phyloP scores from a whole-genome alignment of 306 rosid genomes.

The Senna siamea region DNA sequence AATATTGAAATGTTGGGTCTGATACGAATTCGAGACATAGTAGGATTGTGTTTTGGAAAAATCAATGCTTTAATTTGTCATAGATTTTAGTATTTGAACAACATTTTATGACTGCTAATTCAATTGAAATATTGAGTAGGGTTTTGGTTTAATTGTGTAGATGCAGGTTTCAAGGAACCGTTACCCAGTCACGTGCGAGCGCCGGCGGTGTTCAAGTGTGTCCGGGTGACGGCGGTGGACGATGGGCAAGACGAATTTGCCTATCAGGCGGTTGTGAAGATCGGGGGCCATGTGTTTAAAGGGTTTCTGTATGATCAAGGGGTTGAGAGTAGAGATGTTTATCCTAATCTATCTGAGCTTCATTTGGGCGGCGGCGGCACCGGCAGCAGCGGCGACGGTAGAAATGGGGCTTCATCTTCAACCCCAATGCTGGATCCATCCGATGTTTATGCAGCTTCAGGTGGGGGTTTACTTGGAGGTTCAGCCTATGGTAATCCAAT shows the following conservation, averaged over 20 bases:
- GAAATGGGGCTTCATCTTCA: constrained; percentile 65
- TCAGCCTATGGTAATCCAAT: constrained; percentile 84
- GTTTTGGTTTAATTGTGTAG: constrained; percentile 44
- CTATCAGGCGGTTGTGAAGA: constrained; percentile 82
- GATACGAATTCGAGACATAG: no score
- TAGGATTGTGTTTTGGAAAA: no score
- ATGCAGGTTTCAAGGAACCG: constrained; percentile 63
- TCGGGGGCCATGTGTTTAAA: constrained; percentile 86
- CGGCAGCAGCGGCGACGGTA: constrained; percentile 34
- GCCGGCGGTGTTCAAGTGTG: constrained; percentile 94
- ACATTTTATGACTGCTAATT: neutral
- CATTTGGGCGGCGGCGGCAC: constrained; percentile 70
- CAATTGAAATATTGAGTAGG: constrained; percentile 33
- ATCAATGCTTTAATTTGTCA: no score
- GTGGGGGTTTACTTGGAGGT: constrained; percentile 69
- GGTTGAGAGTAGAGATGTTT: constrained; percentile 57
- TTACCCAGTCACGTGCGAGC: constrained; percentile 86
- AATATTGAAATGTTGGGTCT: no score
- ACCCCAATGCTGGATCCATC: constrained; percentile 76
- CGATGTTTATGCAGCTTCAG: constrained; percentile 66
- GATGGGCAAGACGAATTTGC: constrained; percentile 86
- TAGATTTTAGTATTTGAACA: neutral
- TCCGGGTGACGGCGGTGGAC: constrained; percentile 83
- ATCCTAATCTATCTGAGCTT: constrained; percentile 77
- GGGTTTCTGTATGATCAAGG: constrained; percentile 92